A percentile compares a stretch with the other conserved stretches of the same genome.
Evolutionary conservation across 2,329 filamentous ascomycete genomes (phyloP).

Genomic region (Fusarium sp.): DNA sequence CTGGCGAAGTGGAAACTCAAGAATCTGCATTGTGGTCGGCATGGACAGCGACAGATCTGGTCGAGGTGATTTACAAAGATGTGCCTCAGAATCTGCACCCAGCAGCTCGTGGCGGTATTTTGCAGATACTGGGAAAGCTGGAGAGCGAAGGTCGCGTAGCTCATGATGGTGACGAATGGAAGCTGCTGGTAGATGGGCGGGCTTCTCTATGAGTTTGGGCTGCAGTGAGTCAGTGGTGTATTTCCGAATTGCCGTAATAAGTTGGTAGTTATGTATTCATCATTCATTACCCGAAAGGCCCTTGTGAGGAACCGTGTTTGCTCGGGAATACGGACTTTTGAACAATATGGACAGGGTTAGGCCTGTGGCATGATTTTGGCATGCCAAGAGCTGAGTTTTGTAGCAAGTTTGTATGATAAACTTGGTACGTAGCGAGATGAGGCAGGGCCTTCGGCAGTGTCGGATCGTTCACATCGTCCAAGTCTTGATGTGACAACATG

Average conservation of each 20-base stretch:
- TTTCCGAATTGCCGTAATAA: background rate
- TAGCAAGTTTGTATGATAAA: background rate
- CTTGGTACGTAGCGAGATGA: background rate
- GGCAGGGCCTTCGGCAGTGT: conserved; percentile 7
- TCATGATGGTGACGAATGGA: conserved; percentile 47
- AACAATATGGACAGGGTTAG: background rate
- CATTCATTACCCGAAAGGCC: background rate
- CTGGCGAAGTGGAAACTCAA: conserved; percentile 46
- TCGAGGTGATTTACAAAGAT: conserved; percentile 86
- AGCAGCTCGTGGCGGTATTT: conserved; percentile 78
- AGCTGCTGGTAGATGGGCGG: conserved; percentile 34
- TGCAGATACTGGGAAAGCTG: conserved; percentile 84
- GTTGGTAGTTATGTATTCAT: background rate
- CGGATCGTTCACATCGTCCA: conserved; percentile 1
- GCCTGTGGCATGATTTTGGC: conserved; percentile 1
- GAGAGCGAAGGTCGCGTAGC: conserved; percentile 74
- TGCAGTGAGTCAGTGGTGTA: background rate
- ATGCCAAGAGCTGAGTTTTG: conserved; percentile 13
- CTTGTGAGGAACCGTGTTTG: background rate
- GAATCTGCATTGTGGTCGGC: conserved; percentile 42
- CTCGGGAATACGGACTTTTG: background rate
- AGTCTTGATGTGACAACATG: background rate
- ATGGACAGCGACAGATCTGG: conserved; percentile 82
- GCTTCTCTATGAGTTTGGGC: conserved; percentile 34
- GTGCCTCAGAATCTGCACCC: conserved; percentile 78